phyloP scores from a whole-genome alignment of 129 eudicot species.

The Apium graveolens region DNA sequence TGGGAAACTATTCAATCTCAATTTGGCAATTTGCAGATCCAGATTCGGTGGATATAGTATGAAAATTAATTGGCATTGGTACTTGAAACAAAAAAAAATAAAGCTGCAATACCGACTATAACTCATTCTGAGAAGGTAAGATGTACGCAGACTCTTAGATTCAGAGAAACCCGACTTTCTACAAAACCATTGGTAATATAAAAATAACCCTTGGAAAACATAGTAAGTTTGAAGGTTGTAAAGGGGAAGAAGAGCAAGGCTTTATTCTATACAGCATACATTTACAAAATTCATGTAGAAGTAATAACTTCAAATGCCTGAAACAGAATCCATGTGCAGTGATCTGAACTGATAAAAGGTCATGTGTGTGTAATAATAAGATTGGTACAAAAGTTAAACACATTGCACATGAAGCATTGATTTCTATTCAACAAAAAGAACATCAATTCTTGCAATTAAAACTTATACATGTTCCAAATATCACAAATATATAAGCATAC shows the following conservation, averaged over 20 bases:
- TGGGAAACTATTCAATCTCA: background rate
- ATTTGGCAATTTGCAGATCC: slow-evolving; percentile 4
- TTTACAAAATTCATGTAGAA: background rate
- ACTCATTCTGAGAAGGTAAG: background rate
- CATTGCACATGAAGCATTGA: background rate
- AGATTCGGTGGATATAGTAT: background rate
- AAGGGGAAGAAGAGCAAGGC: background rate
- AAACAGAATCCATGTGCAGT: background rate
- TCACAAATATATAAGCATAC: background rate
- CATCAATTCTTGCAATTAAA: background rate
- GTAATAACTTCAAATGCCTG: background rate
- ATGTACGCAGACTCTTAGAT: background rate
- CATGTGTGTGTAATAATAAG: background rate
- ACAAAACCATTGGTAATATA: background rate
- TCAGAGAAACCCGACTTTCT: no score
- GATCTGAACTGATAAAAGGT: background rate
- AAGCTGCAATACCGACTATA: background rate
- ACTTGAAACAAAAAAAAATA: background rate
- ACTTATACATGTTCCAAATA: background rate
- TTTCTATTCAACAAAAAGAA: background rate
- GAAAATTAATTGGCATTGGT: background rate
- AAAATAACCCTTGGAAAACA: background rate
- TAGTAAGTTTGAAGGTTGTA: background rate
- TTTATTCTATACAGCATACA: background rate
- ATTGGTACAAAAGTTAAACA: background rate